A percentile compares a stretch with the other conserved stretches of the same genome.
Evolutionary conservation across 306 rosid genomes (phyloP).

Genomic region (Styphnolobium japonicum): DNA sequence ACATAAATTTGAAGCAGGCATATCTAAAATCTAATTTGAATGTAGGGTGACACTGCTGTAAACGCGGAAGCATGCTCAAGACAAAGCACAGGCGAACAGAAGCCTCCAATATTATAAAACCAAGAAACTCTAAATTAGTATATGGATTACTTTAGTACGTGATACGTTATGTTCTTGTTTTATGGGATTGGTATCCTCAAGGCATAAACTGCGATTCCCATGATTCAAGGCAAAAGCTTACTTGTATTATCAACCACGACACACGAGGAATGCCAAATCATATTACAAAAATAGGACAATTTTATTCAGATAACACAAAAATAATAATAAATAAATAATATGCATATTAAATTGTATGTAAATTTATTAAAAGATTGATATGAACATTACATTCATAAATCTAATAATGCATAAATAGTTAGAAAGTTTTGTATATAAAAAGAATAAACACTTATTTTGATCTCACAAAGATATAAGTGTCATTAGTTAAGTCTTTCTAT

Average conservation of each 20-base stretch:
- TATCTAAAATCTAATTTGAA: constrained; percentile 35
- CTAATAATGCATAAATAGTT: too few relatives aligned
- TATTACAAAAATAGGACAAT: too few relatives aligned
- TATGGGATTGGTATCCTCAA: constrained; percentile 55
- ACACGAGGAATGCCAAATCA: constrained; percentile 18
- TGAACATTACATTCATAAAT: too few relatives aligned
- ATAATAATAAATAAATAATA: too few relatives aligned
- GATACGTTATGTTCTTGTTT: constrained; percentile 44
- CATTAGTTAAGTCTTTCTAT: too few relatives aligned
- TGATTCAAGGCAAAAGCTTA: constrained; percentile 18
- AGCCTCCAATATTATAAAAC: constrained; percentile 20
- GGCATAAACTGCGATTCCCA: constrained; percentile 38
- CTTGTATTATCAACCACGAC: constrained; percentile 18
- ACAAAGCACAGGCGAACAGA: constrained; percentile 38
- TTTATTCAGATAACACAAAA: too few relatives aligned
- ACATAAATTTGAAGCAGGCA: constrained; percentile 22
- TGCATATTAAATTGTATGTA: too few relatives aligned
- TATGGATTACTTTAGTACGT: constrained; percentile 41
- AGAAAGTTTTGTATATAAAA: too few relatives aligned
- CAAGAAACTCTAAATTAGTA: constrained; percentile 12
- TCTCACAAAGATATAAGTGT: too few relatives aligned
- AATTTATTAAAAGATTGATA: too few relatives aligned
- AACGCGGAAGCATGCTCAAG: constrained; percentile 43
- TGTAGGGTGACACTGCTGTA: constrained; percentile 47
- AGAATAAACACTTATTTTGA: too few relatives aligned